phyloP scores from a whole-genome alignment of 1,284 basidiomycete genomes.

The Laetiporus sulphureus region DNA sequence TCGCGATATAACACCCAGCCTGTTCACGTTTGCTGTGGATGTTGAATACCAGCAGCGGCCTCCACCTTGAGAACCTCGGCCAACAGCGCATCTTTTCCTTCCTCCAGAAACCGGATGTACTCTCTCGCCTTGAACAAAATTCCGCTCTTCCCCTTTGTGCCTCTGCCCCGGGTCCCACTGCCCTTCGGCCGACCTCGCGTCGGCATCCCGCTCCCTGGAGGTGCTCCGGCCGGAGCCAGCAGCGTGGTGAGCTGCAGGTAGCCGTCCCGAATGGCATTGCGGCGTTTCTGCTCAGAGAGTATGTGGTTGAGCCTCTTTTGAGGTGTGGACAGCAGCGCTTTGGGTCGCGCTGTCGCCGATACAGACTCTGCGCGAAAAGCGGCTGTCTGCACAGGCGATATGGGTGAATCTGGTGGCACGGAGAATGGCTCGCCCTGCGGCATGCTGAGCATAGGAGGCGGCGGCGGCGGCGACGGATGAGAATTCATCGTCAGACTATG shows the following conservation, averaged over 20 bases:
- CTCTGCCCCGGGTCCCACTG: slow-evolving; percentile 40
- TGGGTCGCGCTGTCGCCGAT: slow-evolving; percentile 20
- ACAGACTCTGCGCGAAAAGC: slow-evolving; percentile 13
- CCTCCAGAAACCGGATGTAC: slow-evolving; percentile 71
- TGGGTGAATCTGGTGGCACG: too few relatives aligned
- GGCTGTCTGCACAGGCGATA: too few relatives aligned
- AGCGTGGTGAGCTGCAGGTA: slow-evolving; percentile 79
- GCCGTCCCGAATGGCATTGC: slow-evolving; percentile 84
- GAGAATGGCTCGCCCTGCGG: too few relatives aligned
- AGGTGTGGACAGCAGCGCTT: slow-evolving; percentile 69
- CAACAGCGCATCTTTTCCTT: slow-evolving; percentile 56
- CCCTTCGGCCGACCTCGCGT: slow-evolving; percentile 74
- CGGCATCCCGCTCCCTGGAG: slow-evolving; percentile 61
- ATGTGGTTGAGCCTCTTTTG: slow-evolving; percentile 94
- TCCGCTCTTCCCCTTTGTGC: slow-evolving; percentile 71
- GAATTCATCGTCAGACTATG: not conserved
- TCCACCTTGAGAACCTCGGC: slow-evolving; percentile 60
- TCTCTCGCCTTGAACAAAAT: slow-evolving; percentile 76
- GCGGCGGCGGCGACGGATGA: not conserved
- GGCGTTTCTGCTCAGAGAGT: slow-evolving; percentile 86
- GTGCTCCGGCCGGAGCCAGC: slow-evolving; percentile 64
- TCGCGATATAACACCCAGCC: too few relatives aligned
- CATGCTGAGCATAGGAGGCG: not conserved
- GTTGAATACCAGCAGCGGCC: slow-evolving; percentile 43
- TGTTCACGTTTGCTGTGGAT: slow-evolving; percentile 4